A percentile compares a stretch with the other conserved stretches of the same genome.
Evolutionary conservation across 148 eudicot genomes (phyloP).

Genomic region (Bassia scoparia): DNA sequence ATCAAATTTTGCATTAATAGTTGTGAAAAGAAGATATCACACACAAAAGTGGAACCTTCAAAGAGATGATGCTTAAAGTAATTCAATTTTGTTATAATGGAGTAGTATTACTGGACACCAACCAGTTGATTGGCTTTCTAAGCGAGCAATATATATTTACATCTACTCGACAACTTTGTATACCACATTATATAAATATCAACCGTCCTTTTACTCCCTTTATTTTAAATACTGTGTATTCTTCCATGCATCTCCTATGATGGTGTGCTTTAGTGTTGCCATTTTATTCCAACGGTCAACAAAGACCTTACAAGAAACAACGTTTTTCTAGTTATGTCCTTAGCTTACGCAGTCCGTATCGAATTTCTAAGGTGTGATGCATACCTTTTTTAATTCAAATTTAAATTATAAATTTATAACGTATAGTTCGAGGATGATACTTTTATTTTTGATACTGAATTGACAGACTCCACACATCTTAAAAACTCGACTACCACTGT

Average conservation of each 20-base stretch:
- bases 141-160: not conserved
- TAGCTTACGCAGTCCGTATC: no score
- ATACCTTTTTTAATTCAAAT: no score
- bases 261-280: not conserved
- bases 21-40: not conserved
- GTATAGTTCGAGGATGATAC: no score
- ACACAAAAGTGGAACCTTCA: conserved; percentile 10
- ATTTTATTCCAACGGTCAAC: not conserved
- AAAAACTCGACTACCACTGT: no score
- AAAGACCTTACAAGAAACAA: not conserved
- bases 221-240: not conserved
- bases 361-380: no score
- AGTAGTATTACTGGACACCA: conserved; percentile 11
- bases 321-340: no score
- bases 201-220: not conserved
- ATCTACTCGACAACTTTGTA: not conserved
- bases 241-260: conserved; percentile 15
- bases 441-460: no score
- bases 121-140: conserved; percentile 6
- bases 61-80: not conserved
- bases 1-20: not conserved
- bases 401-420: no score
- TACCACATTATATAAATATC: not conserved
- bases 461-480: no score
- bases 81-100: not conserved